Percentiles rank a stretch among this genome's conserved stretches.
Conservation (phyloP, 78 protist genomes). For the Andalucia godoyi region DNA sequence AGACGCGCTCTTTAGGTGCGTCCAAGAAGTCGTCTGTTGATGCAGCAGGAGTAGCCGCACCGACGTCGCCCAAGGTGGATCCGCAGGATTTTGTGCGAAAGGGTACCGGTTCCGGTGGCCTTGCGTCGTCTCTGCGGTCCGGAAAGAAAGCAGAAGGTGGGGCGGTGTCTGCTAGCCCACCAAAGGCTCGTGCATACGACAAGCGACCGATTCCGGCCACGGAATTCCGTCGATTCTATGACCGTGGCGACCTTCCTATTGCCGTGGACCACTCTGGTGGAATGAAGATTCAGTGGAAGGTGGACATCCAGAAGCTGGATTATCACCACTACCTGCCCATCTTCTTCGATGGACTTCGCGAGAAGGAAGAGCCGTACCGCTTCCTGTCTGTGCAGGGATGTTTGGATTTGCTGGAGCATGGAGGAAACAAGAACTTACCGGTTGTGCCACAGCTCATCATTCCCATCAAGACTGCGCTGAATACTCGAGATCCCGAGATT, state of each 20-base stretch:
- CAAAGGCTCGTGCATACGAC: conserved; percentile 5
- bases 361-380: conserved; percentile 70
- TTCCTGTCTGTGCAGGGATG: conserved; percentile 75
- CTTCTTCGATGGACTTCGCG: conserved; percentile 87
- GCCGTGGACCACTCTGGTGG: conserved; percentile 61
- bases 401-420: conserved; percentile 50
- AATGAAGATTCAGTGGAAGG: conserved; percentile 57
- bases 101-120: conserved; percentile 13
- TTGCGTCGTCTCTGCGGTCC: not conserved
- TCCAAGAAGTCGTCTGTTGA: not conserved
- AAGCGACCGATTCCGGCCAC: conserved; percentile 18
- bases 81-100: not conserved
- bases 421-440: conserved; percentile 63
- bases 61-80: not conserved
- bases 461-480: conserved; percentile 77
- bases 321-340: conserved; percentile 88
- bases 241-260: conserved; percentile 87
- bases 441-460: conserved; percentile 84
- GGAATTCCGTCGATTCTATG: conserved; percentile 71
- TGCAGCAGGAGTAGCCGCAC: not conserved
- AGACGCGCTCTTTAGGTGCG: not conserved
- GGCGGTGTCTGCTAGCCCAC: too few species aligned
- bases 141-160: not conserved
- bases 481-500: conserved; percentile 75
- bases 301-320: conserved; percentile 74